Percentiles rank a stretch among this genome's conserved stretches.
Evolutionary conservation across 768 basidiomycete species (phyloP).

Genomic region (Boletus pseudopeckii): DNA sequence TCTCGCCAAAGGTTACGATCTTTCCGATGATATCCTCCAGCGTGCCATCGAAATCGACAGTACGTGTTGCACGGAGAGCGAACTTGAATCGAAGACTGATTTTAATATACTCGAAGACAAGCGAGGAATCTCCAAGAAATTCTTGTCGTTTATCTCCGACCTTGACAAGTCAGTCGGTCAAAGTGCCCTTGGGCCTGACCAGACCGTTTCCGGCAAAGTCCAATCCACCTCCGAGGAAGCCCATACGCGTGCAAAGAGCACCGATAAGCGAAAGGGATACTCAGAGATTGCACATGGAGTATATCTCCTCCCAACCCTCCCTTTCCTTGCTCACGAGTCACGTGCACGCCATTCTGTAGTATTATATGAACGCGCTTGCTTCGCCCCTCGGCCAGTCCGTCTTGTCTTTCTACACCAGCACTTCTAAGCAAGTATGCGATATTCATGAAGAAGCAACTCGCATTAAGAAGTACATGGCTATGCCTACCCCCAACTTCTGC

Average conservation of each 20-base stretch:
- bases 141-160: conserved; percentile 72
- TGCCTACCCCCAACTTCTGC: conserved; percentile 12
- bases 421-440: conserved; percentile 83
- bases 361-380: conserved; percentile 72
- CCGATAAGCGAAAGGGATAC: conserved; percentile 82
- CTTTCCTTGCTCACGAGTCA: conserved; percentile 6
- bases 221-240: conserved; percentile 62
- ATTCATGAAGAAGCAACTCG: conserved; percentile 92
- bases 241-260: conserved; percentile 61
- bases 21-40: conserved; percentile 75
- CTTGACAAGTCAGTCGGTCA: conserved; percentile 71
- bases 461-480: conserved; percentile 62
- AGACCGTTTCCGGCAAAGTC: conserved; percentile 76
- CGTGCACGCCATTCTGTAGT: conserved; percentile 39
- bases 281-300: conserved; percentile 68
- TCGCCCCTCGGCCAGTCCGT: conserved; percentile 79
- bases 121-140: conserved; percentile 84
- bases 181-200: conserved; percentile 73
- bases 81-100: neutral
- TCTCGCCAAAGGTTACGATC: conserved; percentile 81
- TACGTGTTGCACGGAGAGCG: conserved; percentile 25
- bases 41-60: conserved; percentile 80
- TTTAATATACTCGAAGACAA: conserved; percentile 42
- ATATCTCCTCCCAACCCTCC: conserved; percentile 7
- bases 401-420: conserved; percentile 77